Evolutionary conservation across 148 eudicot genomes (phyloP), one percentile per base, ranked within the genome.

Genomic region (Persicaria maculosa): DNA sequence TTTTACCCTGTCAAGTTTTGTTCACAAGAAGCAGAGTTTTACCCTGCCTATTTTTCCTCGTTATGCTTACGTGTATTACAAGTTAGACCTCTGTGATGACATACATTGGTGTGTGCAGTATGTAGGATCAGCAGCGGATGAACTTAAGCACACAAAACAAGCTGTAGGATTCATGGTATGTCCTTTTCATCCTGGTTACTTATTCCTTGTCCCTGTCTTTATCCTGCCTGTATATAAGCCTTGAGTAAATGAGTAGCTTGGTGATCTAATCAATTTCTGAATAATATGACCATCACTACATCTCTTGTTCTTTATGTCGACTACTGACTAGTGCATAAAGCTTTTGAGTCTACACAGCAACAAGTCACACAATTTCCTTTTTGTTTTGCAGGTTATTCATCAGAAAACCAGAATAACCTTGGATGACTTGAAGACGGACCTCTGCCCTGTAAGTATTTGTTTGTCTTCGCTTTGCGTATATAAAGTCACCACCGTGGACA

Each of bases 81-180:
- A 19, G 6, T 5, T 61, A 31, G 40, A 22, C 43, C 44, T 25
- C 68, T 61, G 6, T 3, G 43, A 62, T 62, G 44, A 22, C 11
- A 62, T 43, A 14, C 52, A 40, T 65, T 43, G 47, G 14, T 22
- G 31, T 46, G 58, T 84, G 73, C 91, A 94, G 98, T 84, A 79
- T 86, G 89, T 78, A 72, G 97, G 96, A 74, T 80, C 87, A 68
- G 83, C 97, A n/a, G 87, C 89, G 88, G 90, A 94, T 81, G 98
- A 94, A 88, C 81, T 92, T 68, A 92, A 81, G 77, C 89, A 87
- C 77, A 78, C 81, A 70, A 84, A 87, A 45, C 93, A 94, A 88
- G 93, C 96, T 67, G 91, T 91, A 74, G 90, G 87, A 53, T 89
- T 94, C 83, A 75, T 94, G 96, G 98, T 94, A 91, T 43, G 85